Evolutionary conservation across 2,329 filamentous ascomycete species (phyloP).

Genomic region (Colletotrichum sp.): DNA sequence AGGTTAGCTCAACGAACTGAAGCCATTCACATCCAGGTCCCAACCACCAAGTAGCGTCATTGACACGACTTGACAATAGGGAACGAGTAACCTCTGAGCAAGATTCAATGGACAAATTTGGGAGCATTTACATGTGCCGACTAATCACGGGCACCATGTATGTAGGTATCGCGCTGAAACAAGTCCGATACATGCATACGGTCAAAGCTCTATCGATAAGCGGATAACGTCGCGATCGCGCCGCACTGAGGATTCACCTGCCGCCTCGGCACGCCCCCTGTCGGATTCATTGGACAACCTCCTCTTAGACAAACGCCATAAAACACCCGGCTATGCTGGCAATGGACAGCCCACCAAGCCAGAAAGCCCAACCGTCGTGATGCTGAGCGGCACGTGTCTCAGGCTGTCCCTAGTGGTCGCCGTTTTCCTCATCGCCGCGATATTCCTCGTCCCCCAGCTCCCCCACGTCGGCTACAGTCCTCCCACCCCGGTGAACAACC

Average conservation of each 20-base stretch:
- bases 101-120: neutral
- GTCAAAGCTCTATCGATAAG: neutral
- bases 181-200: neutral
- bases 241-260: neutral
- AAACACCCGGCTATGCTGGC: neutral
- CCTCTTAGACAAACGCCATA: neutral
- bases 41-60: neutral
- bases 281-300: neutral
- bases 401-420: conserved; percentile 10
- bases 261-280: neutral
- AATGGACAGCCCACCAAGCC: neutral
- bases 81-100: neutral
- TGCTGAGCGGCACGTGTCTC: conserved; percentile 10
- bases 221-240: neutral
- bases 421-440: conserved; percentile 17
- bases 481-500: neutral
- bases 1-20: neutral
- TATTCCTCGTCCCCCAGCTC: conserved; percentile 18
- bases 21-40: neutral
- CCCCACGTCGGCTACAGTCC: neutral
- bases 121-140: neutral
- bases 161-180: neutral
- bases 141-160: neutral
- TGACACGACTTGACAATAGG: neutral
- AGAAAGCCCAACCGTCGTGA: neutral